These are phyloP conservation scores for Serendipita indica DNA, from an alignment of 768 basidiomycete genomes.

Conservation along the genomic window DNA sequence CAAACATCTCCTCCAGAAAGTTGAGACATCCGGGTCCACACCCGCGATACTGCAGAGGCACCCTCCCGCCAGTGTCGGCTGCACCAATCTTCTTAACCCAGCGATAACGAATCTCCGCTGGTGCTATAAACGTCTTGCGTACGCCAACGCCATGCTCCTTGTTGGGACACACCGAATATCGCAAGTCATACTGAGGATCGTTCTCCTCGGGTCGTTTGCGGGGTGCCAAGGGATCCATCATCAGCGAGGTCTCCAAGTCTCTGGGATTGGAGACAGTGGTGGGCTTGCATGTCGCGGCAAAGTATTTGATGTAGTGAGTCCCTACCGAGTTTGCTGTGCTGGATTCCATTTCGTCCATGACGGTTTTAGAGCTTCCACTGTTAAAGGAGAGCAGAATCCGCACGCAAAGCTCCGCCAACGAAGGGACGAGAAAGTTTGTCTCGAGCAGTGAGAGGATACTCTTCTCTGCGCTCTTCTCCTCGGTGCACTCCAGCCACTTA, in stretches of 20 bases:
- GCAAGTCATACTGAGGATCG: constrained; percentile 1
- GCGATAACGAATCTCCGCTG: constrained; percentile 8
- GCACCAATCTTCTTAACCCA: background rate
- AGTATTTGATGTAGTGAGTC: constrained; percentile 5
- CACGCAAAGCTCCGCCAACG: background rate
- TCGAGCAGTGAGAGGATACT: background rate
- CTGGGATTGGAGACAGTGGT: background rate
- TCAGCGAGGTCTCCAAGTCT: background rate
- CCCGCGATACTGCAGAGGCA: constrained; percentile 1
- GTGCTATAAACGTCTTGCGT: background rate
- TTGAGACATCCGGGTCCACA: constrained; percentile 3
- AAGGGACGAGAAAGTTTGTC: background rate
- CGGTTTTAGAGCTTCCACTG: background rate
- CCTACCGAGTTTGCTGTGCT: background rate
- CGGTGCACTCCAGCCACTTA: background rate
- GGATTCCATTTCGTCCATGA: background rate
- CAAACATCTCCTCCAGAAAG: constrained; percentile 3
- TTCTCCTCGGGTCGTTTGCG: background rate
- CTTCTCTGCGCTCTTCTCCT: background rate
- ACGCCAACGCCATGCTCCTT: background rate
- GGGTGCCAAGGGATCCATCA: constrained; percentile 2
- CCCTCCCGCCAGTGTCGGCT: background rate
- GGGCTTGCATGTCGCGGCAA: background rate
- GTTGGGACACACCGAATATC: constrained; percentile 6
- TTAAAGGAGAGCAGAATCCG: background rate